Percentiles rank a stretch among this genome's conserved stretches.
Evolutionary conservation across 2,329 filamentous ascomycete genomes (phyloP).

Genomic region (Fusarium compactum): DNA sequence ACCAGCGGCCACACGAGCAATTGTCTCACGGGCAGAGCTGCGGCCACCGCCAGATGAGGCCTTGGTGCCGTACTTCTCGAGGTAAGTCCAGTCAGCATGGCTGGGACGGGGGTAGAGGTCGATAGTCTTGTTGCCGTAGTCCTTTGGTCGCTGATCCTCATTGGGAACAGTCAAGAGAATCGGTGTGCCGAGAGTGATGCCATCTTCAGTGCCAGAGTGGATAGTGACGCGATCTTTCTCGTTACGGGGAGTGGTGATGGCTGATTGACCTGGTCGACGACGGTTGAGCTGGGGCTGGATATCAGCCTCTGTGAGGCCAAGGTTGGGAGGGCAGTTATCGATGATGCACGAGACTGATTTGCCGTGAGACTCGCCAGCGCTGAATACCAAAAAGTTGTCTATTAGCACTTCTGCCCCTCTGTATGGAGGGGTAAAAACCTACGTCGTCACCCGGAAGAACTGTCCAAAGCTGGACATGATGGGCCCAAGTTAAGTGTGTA

Average conservation of each 20-base stretch:
- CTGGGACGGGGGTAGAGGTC: constrained; percentile 90
- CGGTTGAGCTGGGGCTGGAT: constrained; percentile 97
- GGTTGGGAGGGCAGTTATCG: constrained; percentile 89
- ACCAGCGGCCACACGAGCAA: constrained; percentile 90
- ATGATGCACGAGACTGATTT: constrained; percentile 94
- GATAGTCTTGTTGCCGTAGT: constrained; percentile 92
- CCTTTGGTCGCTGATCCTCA: constrained; percentile 91
- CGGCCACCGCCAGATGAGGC: constrained; percentile 90
- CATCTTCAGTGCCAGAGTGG: constrained; percentile 91
- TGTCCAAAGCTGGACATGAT: constrained; percentile 90
- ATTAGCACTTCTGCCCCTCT: constrained; percentile 5
- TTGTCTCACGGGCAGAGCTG: constrained; percentile 93
- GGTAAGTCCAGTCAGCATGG: constrained; percentile 97
- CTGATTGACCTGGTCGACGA: constrained; percentile 87
- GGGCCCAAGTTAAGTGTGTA: constrained; percentile 19
- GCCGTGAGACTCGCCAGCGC: constrained; percentile 80
- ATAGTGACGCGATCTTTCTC: constrained; percentile 94
- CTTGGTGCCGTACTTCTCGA: constrained; percentile 97
- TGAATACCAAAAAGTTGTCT: background rate
- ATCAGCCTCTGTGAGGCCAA: constrained; percentile 85
- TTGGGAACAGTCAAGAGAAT: constrained; percentile 90
- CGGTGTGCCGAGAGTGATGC: constrained; percentile 89
- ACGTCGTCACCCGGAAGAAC: constrained; percentile 72
- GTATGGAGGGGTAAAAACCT: constrained; percentile 52
- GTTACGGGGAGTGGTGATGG: constrained; percentile 90